phyloP scores from a whole-genome alignment of 768 basidiomycete genomes.

The Mycena latifolia region DNA sequence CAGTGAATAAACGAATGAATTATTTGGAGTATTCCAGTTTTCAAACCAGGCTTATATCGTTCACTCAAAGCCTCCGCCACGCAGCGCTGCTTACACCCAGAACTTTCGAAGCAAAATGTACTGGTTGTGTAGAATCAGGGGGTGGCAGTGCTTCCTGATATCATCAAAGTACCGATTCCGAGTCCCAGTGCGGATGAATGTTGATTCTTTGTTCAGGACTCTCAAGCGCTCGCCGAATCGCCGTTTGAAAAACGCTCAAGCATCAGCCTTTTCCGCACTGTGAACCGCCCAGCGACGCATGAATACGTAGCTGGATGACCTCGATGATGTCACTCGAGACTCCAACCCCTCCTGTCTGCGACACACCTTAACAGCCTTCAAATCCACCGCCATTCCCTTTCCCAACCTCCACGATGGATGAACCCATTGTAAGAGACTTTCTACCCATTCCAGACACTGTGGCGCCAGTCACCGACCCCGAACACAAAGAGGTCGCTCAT shows the following conservation, averaged over 20 bases:
- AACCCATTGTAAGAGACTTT: slow-evolving; percentile 24
- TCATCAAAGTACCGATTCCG: neutral
- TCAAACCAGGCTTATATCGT: too few species aligned
- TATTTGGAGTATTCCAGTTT: too few species aligned
- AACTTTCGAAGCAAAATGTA: too few species aligned
- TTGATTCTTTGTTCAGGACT: neutral
- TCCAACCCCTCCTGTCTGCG: slow-evolving; percentile 1
- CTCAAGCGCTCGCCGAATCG: slow-evolving; percentile 24
- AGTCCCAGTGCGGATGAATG: slow-evolving; percentile 3
- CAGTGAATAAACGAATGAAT: too few species aligned
- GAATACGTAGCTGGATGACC: slow-evolving; percentile 17
- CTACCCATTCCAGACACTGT: slow-evolving; percentile 26
- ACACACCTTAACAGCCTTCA: slow-evolving; percentile 8
- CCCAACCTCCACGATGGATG: slow-evolving; percentile 19
- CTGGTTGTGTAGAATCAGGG: slow-evolving; percentile 10
- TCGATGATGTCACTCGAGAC: slow-evolving; percentile 23
- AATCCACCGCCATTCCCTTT: slow-evolving; percentile 14
- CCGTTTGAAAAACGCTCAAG: slow-evolving; percentile 13
- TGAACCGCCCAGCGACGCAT: slow-evolving; percentile 15
- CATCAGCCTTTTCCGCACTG: slow-evolving; percentile 7
- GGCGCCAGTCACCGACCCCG: slow-evolving; percentile 26
- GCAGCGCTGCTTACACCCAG: too few species aligned
- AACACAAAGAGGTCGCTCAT: slow-evolving; percentile 21
- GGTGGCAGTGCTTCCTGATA: slow-evolving; percentile 19
- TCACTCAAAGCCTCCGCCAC: too few species aligned